phyloP scores from a whole-genome alignment of 345 rosid species.

The Eutrema japonicum region DNA sequence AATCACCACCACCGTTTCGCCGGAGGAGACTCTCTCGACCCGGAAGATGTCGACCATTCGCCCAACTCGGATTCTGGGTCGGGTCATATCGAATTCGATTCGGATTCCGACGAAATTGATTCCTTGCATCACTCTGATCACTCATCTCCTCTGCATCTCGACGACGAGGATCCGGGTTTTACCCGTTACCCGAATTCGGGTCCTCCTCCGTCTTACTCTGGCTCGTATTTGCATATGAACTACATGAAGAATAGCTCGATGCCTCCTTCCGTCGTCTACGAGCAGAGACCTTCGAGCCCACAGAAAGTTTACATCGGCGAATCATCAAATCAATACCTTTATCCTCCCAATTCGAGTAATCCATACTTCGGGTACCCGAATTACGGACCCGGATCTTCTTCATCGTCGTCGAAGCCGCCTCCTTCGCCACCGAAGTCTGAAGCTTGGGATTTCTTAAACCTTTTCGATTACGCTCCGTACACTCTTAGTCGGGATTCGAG shows the following conservation, averaged over 20 bases:
- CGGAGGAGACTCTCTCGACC: conserved; percentile 11
- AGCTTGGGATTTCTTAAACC: conserved; percentile 78
- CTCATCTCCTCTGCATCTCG: conserved; percentile 61
- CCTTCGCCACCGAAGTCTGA: conserved; percentile 65
- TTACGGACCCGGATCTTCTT: conserved; percentile 40
- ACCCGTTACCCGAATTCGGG: conserved; percentile 13
- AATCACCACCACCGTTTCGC: conserved; percentile 44
- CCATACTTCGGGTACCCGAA: conserved; percentile 37
- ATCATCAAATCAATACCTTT: conserved; percentile 51
- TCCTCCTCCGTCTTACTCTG: conserved; percentile 13
- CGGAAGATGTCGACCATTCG: conserved; percentile 26
- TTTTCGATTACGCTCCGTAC: conserved; percentile 54
- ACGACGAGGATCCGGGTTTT: neutral
- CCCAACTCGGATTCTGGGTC: conserved; percentile 59
- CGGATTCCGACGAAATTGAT: conserved; percentile 57
- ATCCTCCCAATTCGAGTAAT: conserved; percentile 30
- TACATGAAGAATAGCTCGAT: conserved; percentile 73
- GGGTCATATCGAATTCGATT: conserved; percentile 59
- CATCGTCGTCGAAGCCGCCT: conserved; percentile 57
- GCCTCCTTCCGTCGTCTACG: conserved; percentile 61
- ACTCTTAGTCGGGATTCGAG: conserved; percentile 67
- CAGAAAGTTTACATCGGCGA: conserved; percentile 68
- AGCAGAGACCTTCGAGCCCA: conserved; percentile 62
- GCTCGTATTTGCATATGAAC: conserved; percentile 63
- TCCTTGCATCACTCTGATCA: conserved; percentile 54